phyloP scores from a whole-genome alignment of 371 early-diverging fungal species.

The Mycotypha africana region DNA sequence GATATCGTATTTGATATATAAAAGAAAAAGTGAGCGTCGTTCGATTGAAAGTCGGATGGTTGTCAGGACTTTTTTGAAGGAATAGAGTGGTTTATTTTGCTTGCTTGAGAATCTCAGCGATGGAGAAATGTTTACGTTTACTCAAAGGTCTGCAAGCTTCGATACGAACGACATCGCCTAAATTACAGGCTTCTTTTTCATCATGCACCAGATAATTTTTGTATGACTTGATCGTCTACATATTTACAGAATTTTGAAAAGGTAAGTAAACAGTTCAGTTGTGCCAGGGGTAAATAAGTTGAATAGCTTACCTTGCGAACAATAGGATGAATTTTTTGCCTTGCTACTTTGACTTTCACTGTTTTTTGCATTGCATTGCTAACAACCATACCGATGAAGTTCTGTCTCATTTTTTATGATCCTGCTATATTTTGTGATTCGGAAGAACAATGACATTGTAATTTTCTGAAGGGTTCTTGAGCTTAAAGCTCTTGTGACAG shows the following conservation, averaged over 20 bases:
- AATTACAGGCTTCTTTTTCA: slow-evolving; percentile 71
- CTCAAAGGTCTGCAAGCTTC: slow-evolving; percentile 87
- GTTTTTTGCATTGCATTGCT: slow-evolving; percentile 91
- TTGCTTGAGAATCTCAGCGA: slow-evolving; percentile 89
- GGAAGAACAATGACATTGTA: too few relatives aligned
- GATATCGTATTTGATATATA: too few relatives aligned
- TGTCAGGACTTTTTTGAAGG: too few relatives aligned
- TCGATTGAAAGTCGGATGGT: too few relatives aligned
- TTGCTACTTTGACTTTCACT: slow-evolving; percentile 83
- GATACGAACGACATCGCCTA: slow-evolving; percentile 92
- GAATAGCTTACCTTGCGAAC: slow-evolving; percentile 72
- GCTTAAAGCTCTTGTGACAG: too few relatives aligned
- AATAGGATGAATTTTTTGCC: slow-evolving; percentile 71
- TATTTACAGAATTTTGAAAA: too few relatives aligned
- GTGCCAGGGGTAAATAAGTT: neutral
- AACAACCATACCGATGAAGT: slow-evolving; percentile 82
- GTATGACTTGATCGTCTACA: slow-evolving; percentile 59
- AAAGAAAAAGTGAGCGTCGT: too few relatives aligned
- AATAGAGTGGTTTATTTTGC: too few relatives aligned
- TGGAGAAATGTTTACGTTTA: slow-evolving; percentile 81
- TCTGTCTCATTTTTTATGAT: slow-evolving; percentile 77
- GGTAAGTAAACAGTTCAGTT: too few relatives aligned
- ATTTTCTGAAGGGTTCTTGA: too few relatives aligned
- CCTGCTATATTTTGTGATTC: too few relatives aligned
- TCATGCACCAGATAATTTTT: slow-evolving; percentile 91